Base-by-base conservation (phyloP, 2,329 filamentous ascomycete species). In the Colletotrichum musae region DNA sequence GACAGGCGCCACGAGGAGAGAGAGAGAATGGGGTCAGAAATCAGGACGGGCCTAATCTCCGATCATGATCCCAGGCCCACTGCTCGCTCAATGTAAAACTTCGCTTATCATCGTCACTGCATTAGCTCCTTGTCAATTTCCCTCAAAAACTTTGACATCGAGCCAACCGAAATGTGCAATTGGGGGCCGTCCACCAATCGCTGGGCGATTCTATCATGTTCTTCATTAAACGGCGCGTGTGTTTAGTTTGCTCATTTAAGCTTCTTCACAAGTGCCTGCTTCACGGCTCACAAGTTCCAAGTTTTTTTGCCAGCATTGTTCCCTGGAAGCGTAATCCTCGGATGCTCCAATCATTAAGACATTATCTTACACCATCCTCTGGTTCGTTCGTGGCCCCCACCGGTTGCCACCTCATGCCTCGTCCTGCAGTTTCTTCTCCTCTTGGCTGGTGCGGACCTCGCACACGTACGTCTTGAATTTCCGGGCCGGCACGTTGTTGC, bases 71-170 rank as follows among this genome's bases (percentile, higher is more conserved):
- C 67, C 28, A 36, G 62, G 51, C 63, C 63, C 56, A 67, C 51
- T 21, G 62, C 50, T 64, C 39, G 18, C 52, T 67, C 39, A 45
- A 70, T 66, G 43, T 53, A 32, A 70, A 67, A 70, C 67, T 56
- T 70, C 62, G 66, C 66, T 66, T 66, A 66, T 66, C 66, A 66
- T 66, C 36, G 56, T 47, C 63, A 52, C 56, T 58, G 67, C 62
- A 70, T 57, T 54, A 60, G 67, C 56, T 57, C 57, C 62, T 58
- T 52, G 50, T 61, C 67, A 62, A 70, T 70, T 67, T 70, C 67
- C 56, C 54, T 45, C 41, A 51, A 26, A 53, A 50, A 39, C 57
- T 59, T 36, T 57, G 51, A 66, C 54, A 43, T 5, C n/a, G 21
- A 52, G 52, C 54, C 61, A 60, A 66, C 62, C 66, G 54, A 69